Conservation (phyloP, 2,329 filamentous ascomycete species). For the Ramichloridium luteum region DNA sequence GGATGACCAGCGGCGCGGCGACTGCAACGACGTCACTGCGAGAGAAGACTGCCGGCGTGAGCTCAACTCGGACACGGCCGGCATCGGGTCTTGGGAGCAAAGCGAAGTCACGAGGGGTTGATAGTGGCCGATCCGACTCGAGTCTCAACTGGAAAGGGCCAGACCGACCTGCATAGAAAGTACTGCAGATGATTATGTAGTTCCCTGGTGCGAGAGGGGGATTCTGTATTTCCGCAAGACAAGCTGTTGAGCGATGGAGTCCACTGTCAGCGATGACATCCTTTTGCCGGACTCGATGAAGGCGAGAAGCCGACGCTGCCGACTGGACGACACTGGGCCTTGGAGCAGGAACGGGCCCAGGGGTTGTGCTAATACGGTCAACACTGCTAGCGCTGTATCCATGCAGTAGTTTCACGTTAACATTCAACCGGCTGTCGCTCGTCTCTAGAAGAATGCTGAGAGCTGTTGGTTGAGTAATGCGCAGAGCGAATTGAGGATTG, state of each 20-base stretch:
- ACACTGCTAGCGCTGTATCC: slow-evolving; percentile 43
- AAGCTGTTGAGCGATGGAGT: slow-evolving; percentile 76
- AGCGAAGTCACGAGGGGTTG: slow-evolving; percentile 33
- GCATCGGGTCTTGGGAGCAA: slow-evolving; percentile 61
- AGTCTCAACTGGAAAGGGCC: slow-evolving; percentile 65
- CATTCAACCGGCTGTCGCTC: slow-evolving; percentile 51
- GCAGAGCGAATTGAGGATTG: slow-evolving; percentile 76
- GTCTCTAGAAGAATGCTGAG: slow-evolving; percentile 66
- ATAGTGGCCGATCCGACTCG: slow-evolving; percentile 48
- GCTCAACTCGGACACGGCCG: slow-evolving; percentile 53
- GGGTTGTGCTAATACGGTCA: not conserved
- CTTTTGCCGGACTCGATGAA: slow-evolving; percentile 55
- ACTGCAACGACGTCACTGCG: slow-evolving; percentile 41
- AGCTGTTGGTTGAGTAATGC: slow-evolving; percentile 44
- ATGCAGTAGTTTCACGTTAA: slow-evolving; percentile 78
- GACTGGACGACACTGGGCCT: too few relatives aligned
- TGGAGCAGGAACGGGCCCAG: too few relatives aligned
- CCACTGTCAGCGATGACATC: slow-evolving; percentile 74
- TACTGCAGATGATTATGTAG: slow-evolving; percentile 84
- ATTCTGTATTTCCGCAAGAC: slow-evolving; percentile 50
- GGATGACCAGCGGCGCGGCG: slow-evolving; percentile 38
- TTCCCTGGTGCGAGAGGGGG: slow-evolving; percentile 50
- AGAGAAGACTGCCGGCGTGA: slow-evolving; percentile 42
- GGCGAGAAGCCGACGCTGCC: too few relatives aligned
- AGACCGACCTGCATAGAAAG: slow-evolving; percentile 69